Evolutionary conservation across 164 flowering plant genomes (phyloP).

Genomic region (Nelumbo lutea): DNA sequence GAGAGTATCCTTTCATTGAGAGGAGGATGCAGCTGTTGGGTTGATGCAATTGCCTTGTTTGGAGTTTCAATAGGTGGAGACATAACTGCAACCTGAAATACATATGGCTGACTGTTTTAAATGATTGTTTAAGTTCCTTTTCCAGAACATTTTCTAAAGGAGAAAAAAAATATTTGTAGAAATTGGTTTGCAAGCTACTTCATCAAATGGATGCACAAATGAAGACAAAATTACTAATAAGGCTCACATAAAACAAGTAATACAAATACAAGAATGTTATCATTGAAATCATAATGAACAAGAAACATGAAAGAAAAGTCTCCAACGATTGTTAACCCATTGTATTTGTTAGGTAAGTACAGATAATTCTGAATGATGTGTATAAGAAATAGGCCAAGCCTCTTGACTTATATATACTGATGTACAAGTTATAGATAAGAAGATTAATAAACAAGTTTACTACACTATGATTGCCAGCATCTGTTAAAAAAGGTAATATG

Average conservation of each 20-base stretch:
- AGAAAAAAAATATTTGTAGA: not conserved
- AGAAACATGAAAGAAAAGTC: not conserved
- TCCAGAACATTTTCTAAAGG: not conserved
- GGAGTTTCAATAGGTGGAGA: conserved; percentile 39
- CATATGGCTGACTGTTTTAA: not conserved
- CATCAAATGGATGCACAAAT: not conserved
- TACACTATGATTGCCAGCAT: no score
- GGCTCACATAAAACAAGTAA: not conserved
- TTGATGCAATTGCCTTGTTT: conserved; percentile 10
- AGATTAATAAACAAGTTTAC: no score
- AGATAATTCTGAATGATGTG: no score
- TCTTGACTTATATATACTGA: no score
- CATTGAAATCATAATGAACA: not conserved
- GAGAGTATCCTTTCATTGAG: conserved; percentile 84
- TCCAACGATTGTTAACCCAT: not conserved
- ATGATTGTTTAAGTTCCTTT: not conserved
- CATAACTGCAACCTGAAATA: conserved; percentile 37
- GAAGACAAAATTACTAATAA: not conserved
- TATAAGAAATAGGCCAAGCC: no score
- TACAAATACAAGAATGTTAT: not conserved
- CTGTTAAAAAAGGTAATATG: no score
- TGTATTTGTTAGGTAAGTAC: no score
- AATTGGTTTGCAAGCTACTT: not conserved
- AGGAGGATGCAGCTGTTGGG: conserved; percentile 36
- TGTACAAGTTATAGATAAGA: no score